phyloP scores from a whole-genome alignment of 352 stramenopile genomes.

The Saprolegnia diclina region DNA sequence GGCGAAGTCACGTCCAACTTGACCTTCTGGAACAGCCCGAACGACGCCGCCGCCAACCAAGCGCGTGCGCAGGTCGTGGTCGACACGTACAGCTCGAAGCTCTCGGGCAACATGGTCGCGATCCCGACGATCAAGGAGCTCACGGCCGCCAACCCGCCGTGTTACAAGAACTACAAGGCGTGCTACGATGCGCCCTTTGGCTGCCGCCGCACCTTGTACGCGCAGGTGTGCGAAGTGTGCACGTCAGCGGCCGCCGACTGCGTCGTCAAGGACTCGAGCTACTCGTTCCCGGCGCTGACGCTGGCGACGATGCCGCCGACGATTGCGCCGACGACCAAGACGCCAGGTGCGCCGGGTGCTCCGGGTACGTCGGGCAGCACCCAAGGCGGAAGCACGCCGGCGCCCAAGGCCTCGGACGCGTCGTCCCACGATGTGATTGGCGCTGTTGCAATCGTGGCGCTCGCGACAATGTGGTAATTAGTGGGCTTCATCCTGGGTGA shows the following conservation, averaged over 20 bases:
- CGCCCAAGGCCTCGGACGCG: background rate
- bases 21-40: conserved; percentile 46
- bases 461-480: too few species aligned
- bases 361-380: background rate
- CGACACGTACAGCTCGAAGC: conserved; percentile 38
- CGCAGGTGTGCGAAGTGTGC: conserved; percentile 34
- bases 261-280: conserved; percentile 4
- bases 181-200: conserved; percentile 27
- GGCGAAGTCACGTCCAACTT: conserved; percentile 39
- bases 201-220: conserved; percentile 28
- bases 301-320: conserved; percentile 1
- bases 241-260: background rate
- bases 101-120: conserved; percentile 29
- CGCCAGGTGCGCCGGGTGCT: background rate
- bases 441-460: background rate
- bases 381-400: background rate
- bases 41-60: conserved; percentile 33
- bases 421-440: background rate
- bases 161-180: conserved; percentile 31
- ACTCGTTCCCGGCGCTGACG: conserved; percentile 2
- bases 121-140: conserved; percentile 31
- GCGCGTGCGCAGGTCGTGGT: conserved; percentile 43
- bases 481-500: too few species aligned
- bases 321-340: background rate
- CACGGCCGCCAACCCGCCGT: conserved; percentile 31